Evolutionary conservation across 257 asterid genomes (phyloP).

Genomic region (Solanum sitiens): DNA sequence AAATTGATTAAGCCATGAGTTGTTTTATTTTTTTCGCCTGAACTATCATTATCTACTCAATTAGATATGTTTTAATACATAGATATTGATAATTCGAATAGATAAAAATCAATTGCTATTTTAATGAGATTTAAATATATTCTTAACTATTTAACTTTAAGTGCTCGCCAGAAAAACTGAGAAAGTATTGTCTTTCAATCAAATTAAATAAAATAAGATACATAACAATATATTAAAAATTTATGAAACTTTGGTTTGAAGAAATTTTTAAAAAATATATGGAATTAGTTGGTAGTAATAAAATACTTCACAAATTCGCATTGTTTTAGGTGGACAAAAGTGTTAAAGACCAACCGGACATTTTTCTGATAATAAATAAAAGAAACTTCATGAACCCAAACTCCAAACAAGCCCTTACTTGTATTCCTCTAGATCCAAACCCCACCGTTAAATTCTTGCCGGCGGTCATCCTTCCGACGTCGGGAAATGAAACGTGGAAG

Average conservation of each 20-base stretch:
- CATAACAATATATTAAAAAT: not conserved
- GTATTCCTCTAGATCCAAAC: not conserved
- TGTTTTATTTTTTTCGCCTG: no score
- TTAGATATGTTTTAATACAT: not conserved
- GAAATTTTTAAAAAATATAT: not conserved
- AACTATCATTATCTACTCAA: no score
- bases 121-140: no score
- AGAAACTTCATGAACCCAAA: not conserved
- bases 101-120: no score
- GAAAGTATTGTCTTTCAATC: not conserved
- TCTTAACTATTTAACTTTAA: no score
- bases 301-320: not conserved
- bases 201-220: not conserved
- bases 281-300: not conserved
- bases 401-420: not conserved
- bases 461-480: not conserved
- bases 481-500: conserved; percentile 19
- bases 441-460: not conserved
- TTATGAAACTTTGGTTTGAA: not conserved
- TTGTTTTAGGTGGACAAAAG: not conserved
- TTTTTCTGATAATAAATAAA: not conserved
- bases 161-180: not conserved
- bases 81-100: not conserved
- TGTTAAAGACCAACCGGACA: not conserved
- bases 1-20: no score